A percentile compares a stretch with the other conserved stretches of the same genome.
Conservation (phyloP, 345 rosid species). For the Eucalyptus regnans region DNA sequence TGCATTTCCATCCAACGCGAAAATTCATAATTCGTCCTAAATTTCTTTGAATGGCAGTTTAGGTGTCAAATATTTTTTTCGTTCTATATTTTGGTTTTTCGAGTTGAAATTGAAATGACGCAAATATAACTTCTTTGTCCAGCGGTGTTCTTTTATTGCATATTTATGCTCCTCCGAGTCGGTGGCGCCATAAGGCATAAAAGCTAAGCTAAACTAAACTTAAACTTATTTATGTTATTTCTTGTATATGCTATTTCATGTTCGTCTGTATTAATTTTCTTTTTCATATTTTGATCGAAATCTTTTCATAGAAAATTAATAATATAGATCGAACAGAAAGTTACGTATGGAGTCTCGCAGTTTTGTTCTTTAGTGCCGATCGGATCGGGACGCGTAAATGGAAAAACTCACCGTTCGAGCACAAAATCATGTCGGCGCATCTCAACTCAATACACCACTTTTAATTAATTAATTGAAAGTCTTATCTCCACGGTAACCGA, state of each 20-base stretch:
- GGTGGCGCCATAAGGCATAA: background rate
- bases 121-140: background rate
- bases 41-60: background rate
- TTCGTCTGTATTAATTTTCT: background rate
- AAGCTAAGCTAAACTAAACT: background rate
- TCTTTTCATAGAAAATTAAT: background rate
- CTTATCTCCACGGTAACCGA: background rate
- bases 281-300: background rate
- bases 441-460: background rate
- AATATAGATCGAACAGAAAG: background rate
- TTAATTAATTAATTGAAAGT: background rate
- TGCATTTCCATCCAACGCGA: background rate
- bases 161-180: background rate
- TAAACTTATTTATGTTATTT: background rate
- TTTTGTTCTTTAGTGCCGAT: background rate
- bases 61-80: background rate
- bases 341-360: background rate
- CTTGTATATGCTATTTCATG: no score
- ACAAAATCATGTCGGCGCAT: background rate
- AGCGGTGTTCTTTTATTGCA: background rate
- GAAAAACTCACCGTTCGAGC: background rate
- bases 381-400: background rate
- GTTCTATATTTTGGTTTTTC: no score
- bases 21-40: background rate
- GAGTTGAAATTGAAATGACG: background rate